A percentile compares a stretch with the other conserved stretches of the same genome.
These are phyloP conservation scores for Colletotrichum sp. DNA, from an alignment of 2,329 filamentous ascomycete species.

Conservation along the genomic window DNA sequence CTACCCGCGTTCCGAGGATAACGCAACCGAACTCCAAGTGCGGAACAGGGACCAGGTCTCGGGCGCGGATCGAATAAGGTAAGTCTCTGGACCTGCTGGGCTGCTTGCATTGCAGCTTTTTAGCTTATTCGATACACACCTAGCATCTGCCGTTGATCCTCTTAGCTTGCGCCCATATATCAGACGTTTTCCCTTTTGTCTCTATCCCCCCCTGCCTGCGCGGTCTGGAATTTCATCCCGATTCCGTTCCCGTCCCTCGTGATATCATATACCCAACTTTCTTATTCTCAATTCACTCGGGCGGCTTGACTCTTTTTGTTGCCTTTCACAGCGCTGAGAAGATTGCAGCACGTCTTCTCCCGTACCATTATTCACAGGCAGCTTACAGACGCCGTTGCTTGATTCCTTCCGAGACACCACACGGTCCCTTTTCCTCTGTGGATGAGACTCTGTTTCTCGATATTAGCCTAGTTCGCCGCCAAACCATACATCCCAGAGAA, in stretches of 20 bases:
- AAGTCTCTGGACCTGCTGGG: not conserved
- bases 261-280: not conserved
- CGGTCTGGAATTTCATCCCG: not conserved
- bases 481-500: not conserved
- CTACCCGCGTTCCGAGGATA: not conserved
- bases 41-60: not conserved
- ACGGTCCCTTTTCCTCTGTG: not conserved
- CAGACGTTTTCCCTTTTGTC: not conserved
- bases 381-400: not conserved
- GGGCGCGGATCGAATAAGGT: not conserved
- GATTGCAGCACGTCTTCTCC: not conserved
- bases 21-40: not conserved
- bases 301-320: not conserved
- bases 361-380: not conserved
- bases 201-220: not conserved
- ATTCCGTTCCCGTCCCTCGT: not conserved
- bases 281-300: not conserved
- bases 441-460: not conserved
- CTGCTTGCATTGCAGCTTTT: slow-evolving; percentile 2
- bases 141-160: not conserved
- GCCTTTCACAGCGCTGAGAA: not conserved
- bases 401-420: not conserved
- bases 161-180: not conserved
- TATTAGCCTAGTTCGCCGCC: not conserved
- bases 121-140: slow-evolving; percentile 4